Base-by-base conservation (phyloP, 2,329 filamentous ascomycete genomes). In the Aspergillus novoparasiticus region DNA sequence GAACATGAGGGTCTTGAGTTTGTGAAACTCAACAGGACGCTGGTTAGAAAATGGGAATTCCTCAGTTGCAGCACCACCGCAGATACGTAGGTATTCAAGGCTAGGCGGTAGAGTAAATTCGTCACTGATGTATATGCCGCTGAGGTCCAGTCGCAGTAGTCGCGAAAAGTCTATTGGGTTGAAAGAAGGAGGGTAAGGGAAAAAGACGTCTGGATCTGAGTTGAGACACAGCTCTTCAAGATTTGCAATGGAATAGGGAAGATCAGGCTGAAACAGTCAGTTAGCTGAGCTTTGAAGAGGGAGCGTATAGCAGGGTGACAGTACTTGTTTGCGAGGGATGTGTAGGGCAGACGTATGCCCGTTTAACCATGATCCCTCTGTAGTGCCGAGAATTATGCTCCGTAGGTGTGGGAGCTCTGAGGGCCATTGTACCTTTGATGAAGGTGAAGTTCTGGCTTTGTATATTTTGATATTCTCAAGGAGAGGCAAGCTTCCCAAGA, bases 171-270 rank as follows among this genome's bases (percentile, higher is more conserved):
- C 48, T 8, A 50, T 54, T n/a, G 45, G 63, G 21, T 64, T 64
- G 46, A 68, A 66, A 26, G 58, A 61, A 4, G 68, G 68, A 30
- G 55, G 61, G 57, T 68, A 71, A 28, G 63, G 59, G 6, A 65
- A 57, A 46, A 65, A 66, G 14, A 68, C 58, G 19, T 66, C 62
- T 6, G 72, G 71, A n/a, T 73, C 63, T 53, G 70, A 76, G 55
- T 71, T 61, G 4, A 79, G 68, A 21, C 73, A 66, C 1, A 79
- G 54, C 48, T 77, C 75, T 64, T 76, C 72, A 5, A 79, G 67
- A 34, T 76, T 76, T 4, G 73, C 70, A 48, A 73, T 62, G 10
- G 62, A 39, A 26, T 67, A 70, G 1, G 66, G 55, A 46, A 61
- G 53, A 26, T 56, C 57, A n/a, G 63, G 58, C 63, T 72, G 39